Evolutionary conservation across 2,329 filamentous ascomycete species (phyloP), one percentile per base, ranked within the genome.

Genomic region (Neofusicoccum sp.): DNA sequence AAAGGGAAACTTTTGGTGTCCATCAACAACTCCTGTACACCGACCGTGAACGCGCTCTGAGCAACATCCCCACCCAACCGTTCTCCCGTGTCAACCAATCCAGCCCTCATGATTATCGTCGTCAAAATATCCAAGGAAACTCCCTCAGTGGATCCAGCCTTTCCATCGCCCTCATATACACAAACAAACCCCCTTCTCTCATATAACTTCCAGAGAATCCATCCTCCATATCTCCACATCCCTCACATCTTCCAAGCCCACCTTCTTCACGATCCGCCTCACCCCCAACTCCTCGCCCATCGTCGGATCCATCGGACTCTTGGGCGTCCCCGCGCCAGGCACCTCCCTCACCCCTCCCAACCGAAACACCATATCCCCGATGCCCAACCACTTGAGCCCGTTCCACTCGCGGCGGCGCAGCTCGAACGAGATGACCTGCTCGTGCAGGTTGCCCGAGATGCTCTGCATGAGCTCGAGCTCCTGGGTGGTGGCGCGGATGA

Each of bases 161-260:
- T 22, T 22, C 22, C 22, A 22, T 22, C 22, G 22, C 22, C 22
- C 22, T 22, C 22, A 22, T 22, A 22, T 22, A 22, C 22, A 22
- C 22, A 22, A 22, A 22, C 22, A 22, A 31, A 28, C 16, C n/a
- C 12, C 44, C 28, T 8, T 6, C 33, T 6, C 9, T 45, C 5
- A 45, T 45, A 58, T 43, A 16, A 62, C n/a, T 12, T 74, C 71
- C 58, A 76, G 75, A 8, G 67, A 69, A 65, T 83, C 80, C 72
- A 80, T 66, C 1, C 75, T 73, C 78, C 78, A 82, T 48, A 83
- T 80, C 61, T 80, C 79, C 31, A 79, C 70, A 64, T 78, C 67
- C 50, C 73, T 70, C 1, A 80, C 77, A 44, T 73, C 76, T 4
- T 76, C 74, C 62, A 67, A 64, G n/a, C 66, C 68, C 1, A 76